Evolutionary conservation across 164 flowering plant genomes (phyloP), one percentile per base, ranked within the genome.

Genomic region (Kalanchoe fedtschenkoi): DNA sequence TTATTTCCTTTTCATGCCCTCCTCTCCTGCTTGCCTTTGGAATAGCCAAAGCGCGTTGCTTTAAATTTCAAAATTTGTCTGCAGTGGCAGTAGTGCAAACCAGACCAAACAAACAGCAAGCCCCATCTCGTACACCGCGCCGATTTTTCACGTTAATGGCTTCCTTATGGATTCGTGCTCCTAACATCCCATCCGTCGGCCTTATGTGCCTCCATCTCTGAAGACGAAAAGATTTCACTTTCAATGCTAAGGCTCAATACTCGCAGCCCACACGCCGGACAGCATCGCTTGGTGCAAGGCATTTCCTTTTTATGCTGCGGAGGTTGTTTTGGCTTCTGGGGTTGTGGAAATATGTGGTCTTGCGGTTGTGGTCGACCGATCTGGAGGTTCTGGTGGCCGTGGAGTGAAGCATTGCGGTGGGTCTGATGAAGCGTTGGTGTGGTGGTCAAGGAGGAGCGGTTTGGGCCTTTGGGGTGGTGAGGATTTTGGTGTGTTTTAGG

Each of bases 11-110:
- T 33, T 58, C 35, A 32, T 33, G 2, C 32, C n/a, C n/a, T 58
- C n/a, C 61, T n/a, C n/a, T n/a, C n/a, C n/a, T n/a, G n/a, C n/a
- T n/a, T 17, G n/a, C 61, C 61, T 33, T 58, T 58, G 61, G 61
- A 58, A 58, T 30, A 58, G 61, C 61, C 61, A 58, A 58, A 58
- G 61, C 61, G 37, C 39, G 22, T 38, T 17, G 61, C 38, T 32
- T 58, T 58, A n/a, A 57, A 58, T 34, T 58, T 58, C 37, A 33
- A 30, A 30, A 57, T 17, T 17, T 13, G 16, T 58, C 10, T 21
- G 11, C 22, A n/a, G n/a, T n/a, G n/a, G n/a, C n/a, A n/a, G n/a
- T n/a, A n/a, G n/a, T n/a, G n/a, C n/a, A n/a, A n/a, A n/a, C n/a
- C n/a, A n/a, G n/a, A n/a, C n/a, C n/a, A n/a, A n/a, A n/a, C 34